Base-by-base conservation (phyloP, 2,329 filamentous ascomycete genomes). In the Lecanosticta acicola region DNA sequence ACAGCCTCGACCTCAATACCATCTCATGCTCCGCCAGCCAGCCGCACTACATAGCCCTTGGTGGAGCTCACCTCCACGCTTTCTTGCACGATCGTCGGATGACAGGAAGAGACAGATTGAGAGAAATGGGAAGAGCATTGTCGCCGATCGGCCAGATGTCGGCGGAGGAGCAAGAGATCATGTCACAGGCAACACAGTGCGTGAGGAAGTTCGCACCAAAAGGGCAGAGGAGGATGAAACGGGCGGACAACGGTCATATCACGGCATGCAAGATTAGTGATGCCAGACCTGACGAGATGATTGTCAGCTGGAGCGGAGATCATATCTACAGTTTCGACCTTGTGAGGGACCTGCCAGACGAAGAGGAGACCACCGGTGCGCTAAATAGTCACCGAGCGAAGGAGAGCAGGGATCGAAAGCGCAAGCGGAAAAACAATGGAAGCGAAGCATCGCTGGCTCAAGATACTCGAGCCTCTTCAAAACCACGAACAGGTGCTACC, bases 181-280 rank as follows among this genome's bases (percentile, higher is more conserved):
- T 84, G 65, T 70, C 69, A 3, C 69, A 77, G 55, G 81, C 81
- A 3, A 85, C 81, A 3, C 72, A 75, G 50, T 85, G 81, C 59
- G 82, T 85, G 20, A 74, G 78, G 47, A 77, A 81, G 50, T 84
- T 85, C 60, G 81, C 80, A 10, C 81, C 81, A 1, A 68, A 75
- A 48, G 78, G 80, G n/a, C 73, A 78, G 62, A 68, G 67, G 52
- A 68, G 65, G 33, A 77, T 78, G 72, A 63, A 68, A 45, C 68
- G 69, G 36, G 69, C 68, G 46, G 77, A 81, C 43, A 76, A 76
- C 49, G 78, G 80, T 3, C 80, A 84, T 55, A 84, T 85, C 57
- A 84, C 81, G 2, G 80, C 81, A 13, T 83, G 80, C 65, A 85
- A 84, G 64, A 85, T 85, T 57, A 83, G 80, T 54, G 79, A 84